Evolutionary conservation across 192 early-diverging fungal genomes (phyloP), one percentile per base, ranked within the genome.

Genomic region (Mortierella claussenii): DNA sequence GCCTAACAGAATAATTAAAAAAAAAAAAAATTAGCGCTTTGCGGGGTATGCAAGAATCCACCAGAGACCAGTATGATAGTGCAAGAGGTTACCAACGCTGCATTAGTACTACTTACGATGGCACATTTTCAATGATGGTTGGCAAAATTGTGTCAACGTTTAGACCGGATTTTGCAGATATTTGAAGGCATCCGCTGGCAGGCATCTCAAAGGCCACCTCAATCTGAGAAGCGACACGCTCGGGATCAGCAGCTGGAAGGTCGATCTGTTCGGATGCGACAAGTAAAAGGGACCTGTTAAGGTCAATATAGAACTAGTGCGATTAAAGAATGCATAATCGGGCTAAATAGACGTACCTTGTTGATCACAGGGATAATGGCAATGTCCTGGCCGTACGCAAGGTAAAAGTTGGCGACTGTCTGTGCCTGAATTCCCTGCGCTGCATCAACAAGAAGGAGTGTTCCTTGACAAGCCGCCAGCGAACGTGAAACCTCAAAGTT

Each of bases 341-440:
- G n/a, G n/a, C n/a, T n/a, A n/a, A n/a, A n/a, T n/a, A 13, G 18
- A 26, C 8, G 9, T 79, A 86, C 87, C 83, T 97, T 98, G 74
- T 98, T 98, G 30, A 99, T 76, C 32, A 97, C 91, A 4, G 97
- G 96, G 10, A 99, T 85, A 49, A 99, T 90, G 17, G 69, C 80
- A 63, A 99, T 86, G 15, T 88, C 92, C 75, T 97, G 86, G 21
- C 91, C 89, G 85, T 94, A 96, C 10, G 97, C 97, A 45, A 98
- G 70, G 65, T 90, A 96, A 79, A 96, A 99, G 82, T 97, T 99
- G 23, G 97, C 96, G 13, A 98, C 95, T 4, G 97, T 99, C 79
- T 99, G 97, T 1, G 97, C 97, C 76, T 99, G 96, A 30, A 99
- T 93, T 17, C 97, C 97, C 78, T 99, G 95, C 20, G 90, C 86